Base-by-base conservation (phyloP, 805 yeast species). In the Yarrowia hollandica region DNA sequence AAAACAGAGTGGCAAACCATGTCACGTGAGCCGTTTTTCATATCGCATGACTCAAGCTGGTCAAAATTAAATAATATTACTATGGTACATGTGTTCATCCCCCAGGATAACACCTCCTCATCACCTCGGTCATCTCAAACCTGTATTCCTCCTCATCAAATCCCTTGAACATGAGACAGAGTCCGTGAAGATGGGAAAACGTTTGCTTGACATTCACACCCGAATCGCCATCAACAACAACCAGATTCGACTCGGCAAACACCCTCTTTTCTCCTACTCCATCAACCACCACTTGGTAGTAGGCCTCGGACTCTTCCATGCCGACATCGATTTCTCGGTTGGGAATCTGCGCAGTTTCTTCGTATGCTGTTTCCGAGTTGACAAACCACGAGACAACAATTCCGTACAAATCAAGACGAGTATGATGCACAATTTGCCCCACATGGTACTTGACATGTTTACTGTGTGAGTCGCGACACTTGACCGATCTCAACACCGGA, bases 211-310 rank as follows among this genome's bases (percentile, higher is more conserved):
- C 21, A 5, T 28, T 33, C 15, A 26, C 15, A 15, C 30, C 38
- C 6, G 33, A 26, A 2, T 12, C 8, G 9, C 15, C 16, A 7
- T 31, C 39, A 7, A 48, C 55, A 11, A 48, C 39, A 10, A 18
- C 39, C 31, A 48, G n/a, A 15, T 48, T 48, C 7, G 55, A 48
- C 15, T 48, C 55, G 5, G 55, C 55, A 48, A 48, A 48, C 5
- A 48, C 55, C 15, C 55, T 11, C 16, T 48, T 48, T 48, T 48
- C 55, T 4, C 55, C 55, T 7, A 48, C 39, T 22, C 55, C 55
- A 33, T 48, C 55, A 2, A 48, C 55, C 15, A 48, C 55, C 28
- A 48, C 55, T 12, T 48, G 38, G 55, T 48, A 48, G 34, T 48
- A 48, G 9, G 55, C 55, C 9, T 48, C 55, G 4, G 55, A 48